Evolutionary conservation across 192 early-diverging fungal species (phyloP).

Genomic region (Geranomyces michiganensis): DNA sequence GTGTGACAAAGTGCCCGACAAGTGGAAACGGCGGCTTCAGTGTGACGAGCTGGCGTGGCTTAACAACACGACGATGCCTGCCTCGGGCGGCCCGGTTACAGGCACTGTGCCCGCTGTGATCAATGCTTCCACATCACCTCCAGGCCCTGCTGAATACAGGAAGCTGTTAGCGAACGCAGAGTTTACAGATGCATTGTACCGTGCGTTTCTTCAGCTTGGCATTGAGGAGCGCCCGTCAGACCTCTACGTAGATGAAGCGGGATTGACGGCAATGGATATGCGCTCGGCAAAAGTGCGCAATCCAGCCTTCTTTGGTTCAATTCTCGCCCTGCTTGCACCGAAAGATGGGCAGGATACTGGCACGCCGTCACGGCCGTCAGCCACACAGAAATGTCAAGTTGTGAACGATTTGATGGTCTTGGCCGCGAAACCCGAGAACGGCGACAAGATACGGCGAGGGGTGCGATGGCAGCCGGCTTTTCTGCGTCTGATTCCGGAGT

Average conservation of each 20-base stretch:
- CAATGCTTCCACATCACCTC: background rate
- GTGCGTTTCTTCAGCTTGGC: conserved; percentile 39
- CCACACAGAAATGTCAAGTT: conserved; percentile 15
- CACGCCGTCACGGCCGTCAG: background rate
- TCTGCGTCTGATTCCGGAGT: background rate
- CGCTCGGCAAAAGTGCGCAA: conserved; percentile 28
- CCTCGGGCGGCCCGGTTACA: background rate
- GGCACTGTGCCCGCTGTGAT: background rate
- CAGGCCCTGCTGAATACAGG: conserved; percentile 8
- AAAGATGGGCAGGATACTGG: background rate
- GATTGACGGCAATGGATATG: conserved; percentile 25
- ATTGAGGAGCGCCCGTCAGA: conserved; percentile 41
- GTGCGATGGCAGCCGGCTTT: conserved; percentile 39
- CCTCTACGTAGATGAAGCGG: conserved; percentile 25
- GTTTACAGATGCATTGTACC: conserved; percentile 29
- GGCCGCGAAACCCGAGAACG: conserved; percentile 26
- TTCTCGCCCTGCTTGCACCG: conserved; percentile 22
- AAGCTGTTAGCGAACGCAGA: conserved; percentile 2
- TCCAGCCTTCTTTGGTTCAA: conserved; percentile 19
- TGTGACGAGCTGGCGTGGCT: conserved; percentile 37
- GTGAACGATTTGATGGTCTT: conserved; percentile 33
- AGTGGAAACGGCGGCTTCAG: conserved; percentile 39
- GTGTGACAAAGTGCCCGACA: conserved; percentile 36
- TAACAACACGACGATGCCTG: background rate
- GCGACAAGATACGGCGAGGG: conserved; percentile 33